Conservation (phyloP, 2,329 filamentous ascomycete species). For the Pestalotiopsis sp. region DNA sequence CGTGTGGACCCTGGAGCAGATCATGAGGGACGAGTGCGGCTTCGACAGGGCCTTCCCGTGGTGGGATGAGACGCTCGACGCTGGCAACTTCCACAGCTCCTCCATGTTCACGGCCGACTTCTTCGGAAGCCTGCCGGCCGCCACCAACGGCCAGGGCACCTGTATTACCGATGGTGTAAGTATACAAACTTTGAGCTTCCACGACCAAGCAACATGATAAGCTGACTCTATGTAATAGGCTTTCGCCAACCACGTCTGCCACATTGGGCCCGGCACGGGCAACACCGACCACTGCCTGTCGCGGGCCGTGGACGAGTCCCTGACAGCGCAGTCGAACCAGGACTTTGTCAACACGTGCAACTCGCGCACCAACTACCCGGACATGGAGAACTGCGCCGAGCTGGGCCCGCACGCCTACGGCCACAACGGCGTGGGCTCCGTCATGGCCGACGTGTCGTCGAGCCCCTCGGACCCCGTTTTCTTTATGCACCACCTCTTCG, state of each 20-base stretch:
- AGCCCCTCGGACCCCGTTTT: constrained; percentile 32
- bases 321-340: constrained; percentile 14
- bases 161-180: constrained; percentile 28
- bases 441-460: constrained; percentile 32
- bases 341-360: constrained; percentile 17
- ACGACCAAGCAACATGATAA: background rate
- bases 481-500: constrained; percentile 34
- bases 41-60: constrained; percentile 30
- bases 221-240: constrained; percentile 8
- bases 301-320: constrained; percentile 29
- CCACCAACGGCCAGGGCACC: constrained; percentile 22
- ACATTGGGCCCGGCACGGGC: constrained; percentile 17
- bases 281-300: constrained; percentile 28
- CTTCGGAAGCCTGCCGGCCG: constrained; percentile 29
- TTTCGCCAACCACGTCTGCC: constrained; percentile 22
- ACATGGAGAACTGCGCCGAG: constrained; percentile 17
- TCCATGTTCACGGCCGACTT: constrained; percentile 30
- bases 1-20: constrained; percentile 29
- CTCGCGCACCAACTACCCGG: constrained; percentile 10
- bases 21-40: constrained; percentile 32
- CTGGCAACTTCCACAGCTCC: constrained; percentile 27
- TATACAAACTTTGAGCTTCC: background rate
- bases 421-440: constrained; percentile 32
- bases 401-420: constrained; percentile 28
- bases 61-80: constrained; percentile 36